A percentile compares a stretch with the other conserved stretches of the same genome.
Conservation (phyloP, 169 alveolate genomes). For the Theileria equi region DNA sequence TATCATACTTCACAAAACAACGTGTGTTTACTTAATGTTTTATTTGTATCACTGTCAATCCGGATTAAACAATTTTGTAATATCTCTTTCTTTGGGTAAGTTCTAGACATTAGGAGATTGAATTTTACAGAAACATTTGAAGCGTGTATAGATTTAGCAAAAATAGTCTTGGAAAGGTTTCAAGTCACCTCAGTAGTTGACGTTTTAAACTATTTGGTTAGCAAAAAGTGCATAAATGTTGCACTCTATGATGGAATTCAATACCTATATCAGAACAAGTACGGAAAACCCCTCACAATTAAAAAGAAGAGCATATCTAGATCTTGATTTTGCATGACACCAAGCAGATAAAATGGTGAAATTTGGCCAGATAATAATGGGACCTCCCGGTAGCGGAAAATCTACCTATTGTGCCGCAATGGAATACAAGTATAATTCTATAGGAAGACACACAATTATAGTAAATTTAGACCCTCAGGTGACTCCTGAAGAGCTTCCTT, state of each 20-base stretch:
- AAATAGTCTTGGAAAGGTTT: conserved; percentile 1
- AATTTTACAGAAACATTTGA: conserved; percentile 20
- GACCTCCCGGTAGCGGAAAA: conserved; percentile 95
- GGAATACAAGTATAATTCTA: conserved; percentile 77
- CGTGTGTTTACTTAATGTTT: conserved; percentile 41
- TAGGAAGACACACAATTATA: conserved; percentile 76
- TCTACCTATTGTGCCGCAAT: conserved; percentile 90
- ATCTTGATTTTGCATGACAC: neutral
- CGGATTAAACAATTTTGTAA: conserved; percentile 15
- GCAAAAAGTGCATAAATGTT: conserved; percentile 24
- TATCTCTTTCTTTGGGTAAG: conserved; percentile 46
- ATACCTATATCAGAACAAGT: conserved; percentile 31
- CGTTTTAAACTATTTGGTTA: conserved; percentile 18
- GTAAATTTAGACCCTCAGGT: conserved; percentile 89
- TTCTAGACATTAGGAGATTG: neutral
- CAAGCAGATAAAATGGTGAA: conserved; percentile 21
- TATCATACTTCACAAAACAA: neutral
- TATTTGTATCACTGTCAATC: conserved; percentile 47
- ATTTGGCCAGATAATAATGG: conserved; percentile 89
- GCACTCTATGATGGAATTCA: conserved; percentile 54
- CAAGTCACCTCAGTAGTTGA: conserved; percentile 24
- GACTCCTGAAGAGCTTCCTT: conserved; percentile 84
- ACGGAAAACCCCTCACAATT: conserved; percentile 22
- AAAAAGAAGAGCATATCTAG: neutral
- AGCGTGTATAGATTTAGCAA: conserved; percentile 20